Evolutionary conservation across 2,329 filamentous ascomycete species (phyloP).

Genomic region (Claviceps pazoutovae): DNA sequence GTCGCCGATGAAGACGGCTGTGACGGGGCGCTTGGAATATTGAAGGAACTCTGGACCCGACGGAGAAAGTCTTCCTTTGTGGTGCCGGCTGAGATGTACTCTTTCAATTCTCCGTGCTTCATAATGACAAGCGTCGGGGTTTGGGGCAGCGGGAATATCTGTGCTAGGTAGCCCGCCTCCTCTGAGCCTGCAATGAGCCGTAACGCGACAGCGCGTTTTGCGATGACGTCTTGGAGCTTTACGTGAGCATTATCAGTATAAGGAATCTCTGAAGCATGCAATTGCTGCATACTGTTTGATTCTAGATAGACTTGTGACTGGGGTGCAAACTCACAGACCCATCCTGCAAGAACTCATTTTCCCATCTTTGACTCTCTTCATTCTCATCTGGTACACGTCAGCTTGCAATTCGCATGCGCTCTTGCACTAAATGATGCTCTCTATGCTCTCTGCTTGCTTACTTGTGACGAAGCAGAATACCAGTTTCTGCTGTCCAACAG

Average conservation of each 20-base stretch:
- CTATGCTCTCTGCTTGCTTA: conserved; percentile 21
- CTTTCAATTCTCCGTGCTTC: conserved; percentile 61
- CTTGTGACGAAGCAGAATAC: conserved; percentile 78
- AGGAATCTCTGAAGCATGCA: too few relatives aligned
- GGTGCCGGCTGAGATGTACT: conserved; percentile 56
- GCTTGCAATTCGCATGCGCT: conserved; percentile 7
- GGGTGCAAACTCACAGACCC: conserved; percentile 30
- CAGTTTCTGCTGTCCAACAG: conserved; percentile 60
- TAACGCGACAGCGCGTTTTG: conserved; percentile 52
- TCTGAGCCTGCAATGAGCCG: conserved; percentile 58
- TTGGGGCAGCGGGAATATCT: conserved; percentile 67
- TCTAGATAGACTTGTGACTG: background rate
- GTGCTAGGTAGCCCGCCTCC: conserved; percentile 68
- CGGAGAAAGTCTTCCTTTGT: conserved; percentile 52
- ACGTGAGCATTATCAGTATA: conserved; percentile 1
- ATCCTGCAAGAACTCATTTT: conserved; percentile 51
- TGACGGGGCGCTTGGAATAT: conserved; percentile 10
- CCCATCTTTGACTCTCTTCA: conserved; percentile 58
- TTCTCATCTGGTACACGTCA: conserved; percentile 36
- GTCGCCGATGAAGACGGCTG: conserved; percentile 4
- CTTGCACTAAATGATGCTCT: background rate
- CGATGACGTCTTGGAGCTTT: conserved; percentile 42
- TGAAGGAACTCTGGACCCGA: conserved; percentile 22
- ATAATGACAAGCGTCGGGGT: conserved; percentile 73
- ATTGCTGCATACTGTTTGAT: too few relatives aligned